A percentile compares a stretch with the other conserved stretches of the same genome.
Conservation (phyloP, 495 filamentous ascomycete genomes). For the Neurospora hispaniola region DNA sequence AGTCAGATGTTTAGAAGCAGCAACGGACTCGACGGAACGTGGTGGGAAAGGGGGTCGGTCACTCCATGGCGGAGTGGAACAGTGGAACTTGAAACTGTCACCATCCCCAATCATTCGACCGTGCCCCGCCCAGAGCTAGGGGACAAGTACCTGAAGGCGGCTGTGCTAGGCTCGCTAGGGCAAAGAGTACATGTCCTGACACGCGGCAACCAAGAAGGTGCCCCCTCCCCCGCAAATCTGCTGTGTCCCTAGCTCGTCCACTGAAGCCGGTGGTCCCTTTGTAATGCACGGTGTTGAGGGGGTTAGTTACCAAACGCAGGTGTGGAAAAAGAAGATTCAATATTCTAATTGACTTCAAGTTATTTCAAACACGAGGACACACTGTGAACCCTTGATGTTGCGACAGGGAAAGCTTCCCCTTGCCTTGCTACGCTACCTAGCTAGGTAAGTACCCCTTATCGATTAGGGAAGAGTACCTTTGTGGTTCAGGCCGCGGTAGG, state of each 20-base stretch:
- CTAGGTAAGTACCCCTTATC: not conserved
- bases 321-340: not conserved
- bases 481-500: not conserved
- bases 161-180: not conserved
- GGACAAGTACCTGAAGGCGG: not conserved
- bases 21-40: not conserved
- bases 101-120: not conserved
- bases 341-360: not conserved
- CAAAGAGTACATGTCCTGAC: not conserved
- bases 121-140: not conserved
- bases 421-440: not conserved
- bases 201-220: not conserved
- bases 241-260: not conserved
- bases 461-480: not conserved
- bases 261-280: not conserved
- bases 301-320: not conserved
- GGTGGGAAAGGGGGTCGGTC: conserved; percentile 1
- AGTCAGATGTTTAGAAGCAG: conserved; percentile 5
- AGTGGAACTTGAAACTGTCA: not conserved
- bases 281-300: not conserved
- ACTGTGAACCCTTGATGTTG: not conserved
- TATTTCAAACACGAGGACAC: not conserved
- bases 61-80: not conserved
- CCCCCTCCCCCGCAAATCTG: not conserved
- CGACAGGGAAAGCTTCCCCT: not conserved